A percentile compares a stretch with the other conserved stretches of the same genome.
Evolutionary conservation across 2,329 filamentous ascomycete species (phyloP).

Genomic region (Penicillium digitatum): DNA sequence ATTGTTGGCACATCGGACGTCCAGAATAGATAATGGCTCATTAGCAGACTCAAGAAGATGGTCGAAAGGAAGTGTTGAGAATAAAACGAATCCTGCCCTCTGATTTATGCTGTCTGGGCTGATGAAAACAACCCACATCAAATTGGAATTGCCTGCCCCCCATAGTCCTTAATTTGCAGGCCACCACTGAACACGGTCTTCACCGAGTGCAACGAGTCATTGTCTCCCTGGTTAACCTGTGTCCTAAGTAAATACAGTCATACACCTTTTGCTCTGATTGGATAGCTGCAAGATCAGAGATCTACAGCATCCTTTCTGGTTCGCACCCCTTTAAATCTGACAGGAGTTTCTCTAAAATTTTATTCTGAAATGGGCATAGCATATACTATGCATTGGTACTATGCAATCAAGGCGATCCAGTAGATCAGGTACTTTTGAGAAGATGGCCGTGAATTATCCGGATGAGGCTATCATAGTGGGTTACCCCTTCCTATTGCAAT

Average conservation of each 20-base stretch:
- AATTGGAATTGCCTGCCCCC: background rate
- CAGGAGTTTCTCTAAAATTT: no score
- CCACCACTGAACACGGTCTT: background rate
- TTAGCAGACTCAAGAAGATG: background rate
- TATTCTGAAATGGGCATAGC: background rate
- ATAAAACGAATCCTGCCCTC: background rate
- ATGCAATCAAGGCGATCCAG: no score
- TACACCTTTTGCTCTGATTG: background rate
- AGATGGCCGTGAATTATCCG: no score
- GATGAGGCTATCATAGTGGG: no score
- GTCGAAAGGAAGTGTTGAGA: background rate
- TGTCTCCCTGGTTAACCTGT: background rate
- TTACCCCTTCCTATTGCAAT: background rate
- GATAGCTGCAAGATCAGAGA: background rate
- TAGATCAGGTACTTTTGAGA: no score
- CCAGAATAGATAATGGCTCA: no score
- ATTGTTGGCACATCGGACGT: no score
- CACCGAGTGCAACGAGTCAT: background rate
- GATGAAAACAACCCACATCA: background rate
- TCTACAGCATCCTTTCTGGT: background rate
- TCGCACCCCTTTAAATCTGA: background rate
- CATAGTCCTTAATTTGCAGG: background rate
- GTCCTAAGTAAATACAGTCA: background rate
- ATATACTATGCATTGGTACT: no score
- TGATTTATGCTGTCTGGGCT: background rate